Conservation (phyloP, 225 moss, liverwort and hornwort species). For the Pleurozium schreberi region DNA sequence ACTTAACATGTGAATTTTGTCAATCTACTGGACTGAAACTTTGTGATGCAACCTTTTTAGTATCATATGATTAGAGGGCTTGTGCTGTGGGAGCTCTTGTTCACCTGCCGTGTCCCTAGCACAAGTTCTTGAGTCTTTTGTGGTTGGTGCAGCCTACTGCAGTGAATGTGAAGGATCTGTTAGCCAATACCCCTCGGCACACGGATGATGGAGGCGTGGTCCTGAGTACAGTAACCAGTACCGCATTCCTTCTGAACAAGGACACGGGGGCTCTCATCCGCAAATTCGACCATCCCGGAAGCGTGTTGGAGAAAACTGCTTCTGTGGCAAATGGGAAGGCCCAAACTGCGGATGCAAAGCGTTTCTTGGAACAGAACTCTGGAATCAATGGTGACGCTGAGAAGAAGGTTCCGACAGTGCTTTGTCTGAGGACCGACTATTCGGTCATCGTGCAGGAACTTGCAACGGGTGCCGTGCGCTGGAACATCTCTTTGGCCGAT, state of each 20-base stretch:
- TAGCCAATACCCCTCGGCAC: slow-evolving; percentile 38
- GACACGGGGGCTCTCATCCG: slow-evolving; percentile 51
- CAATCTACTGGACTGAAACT: not conserved
- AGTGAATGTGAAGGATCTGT: slow-evolving; percentile 30
- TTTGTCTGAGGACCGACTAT: slow-evolving; percentile 47
- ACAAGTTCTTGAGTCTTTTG: not conserved
- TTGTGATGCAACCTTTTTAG: not conserved
- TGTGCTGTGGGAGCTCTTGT: not conserved
- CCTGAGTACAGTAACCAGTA: slow-evolving; percentile 28
- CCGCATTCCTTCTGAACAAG: slow-evolving; percentile 43
- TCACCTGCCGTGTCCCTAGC: not conserved
- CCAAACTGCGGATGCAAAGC: slow-evolving; percentile 14
- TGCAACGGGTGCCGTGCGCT: slow-evolving; percentile 35
- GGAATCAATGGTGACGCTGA: not conserved
- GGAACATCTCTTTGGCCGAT: slow-evolving; percentile 47
- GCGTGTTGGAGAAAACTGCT: slow-evolving; percentile 21
- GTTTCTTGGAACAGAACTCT: slow-evolving; percentile 5
- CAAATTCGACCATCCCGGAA: slow-evolving; percentile 28
- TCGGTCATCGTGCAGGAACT: slow-evolving; percentile 35
- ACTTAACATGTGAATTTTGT: not conserved
- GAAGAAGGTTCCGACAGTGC: slow-evolving; percentile 15
- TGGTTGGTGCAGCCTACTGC: slow-evolving; percentile 27
- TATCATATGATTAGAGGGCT: not conserved
- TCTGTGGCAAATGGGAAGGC: slow-evolving; percentile 14
- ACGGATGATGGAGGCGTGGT: slow-evolving; percentile 50